Percentiles rank a stretch among this genome's conserved stretches.
phyloP scores from a whole-genome alignment of 176 grass and related monocot species.

The Cenchrus fungigraminus region DNA sequence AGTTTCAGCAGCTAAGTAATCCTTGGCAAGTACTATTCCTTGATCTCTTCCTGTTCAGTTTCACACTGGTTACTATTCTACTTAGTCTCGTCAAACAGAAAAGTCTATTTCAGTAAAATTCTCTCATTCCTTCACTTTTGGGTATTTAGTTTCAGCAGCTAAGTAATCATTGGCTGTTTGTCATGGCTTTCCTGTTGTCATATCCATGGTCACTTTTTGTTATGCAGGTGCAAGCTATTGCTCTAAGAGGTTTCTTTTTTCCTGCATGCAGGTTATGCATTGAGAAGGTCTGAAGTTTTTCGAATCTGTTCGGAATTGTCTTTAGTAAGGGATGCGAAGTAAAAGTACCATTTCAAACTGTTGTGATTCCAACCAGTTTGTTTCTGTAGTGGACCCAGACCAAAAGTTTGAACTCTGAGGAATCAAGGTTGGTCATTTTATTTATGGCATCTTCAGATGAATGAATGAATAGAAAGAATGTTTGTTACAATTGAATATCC shows the following conservation, averaged over 20 bases:
- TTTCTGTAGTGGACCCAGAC: not conserved
- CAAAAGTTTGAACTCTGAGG: not conserved
- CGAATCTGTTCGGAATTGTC: not conserved
- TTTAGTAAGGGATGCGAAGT: slow-evolving; percentile 17
- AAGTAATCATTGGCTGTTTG: not conserved
- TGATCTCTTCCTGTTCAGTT: not conserved
- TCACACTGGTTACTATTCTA: not conserved
- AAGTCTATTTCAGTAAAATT: not conserved
- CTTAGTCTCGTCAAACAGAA: not conserved
- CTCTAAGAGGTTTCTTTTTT: not conserved
- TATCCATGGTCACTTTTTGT: not conserved
- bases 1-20: too few species aligned
- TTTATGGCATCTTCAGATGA: slow-evolving; percentile 28
- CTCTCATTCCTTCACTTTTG: not conserved
- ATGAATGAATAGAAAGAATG: not conserved
- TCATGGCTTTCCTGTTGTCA: not conserved
- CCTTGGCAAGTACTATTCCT: too few species aligned
- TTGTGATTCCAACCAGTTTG: not conserved
- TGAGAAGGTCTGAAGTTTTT: slow-evolving; percentile 8
- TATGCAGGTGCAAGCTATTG: not conserved
- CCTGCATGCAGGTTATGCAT: slow-evolving; percentile 10
- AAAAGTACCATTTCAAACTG: slow-evolving; percentile 9
- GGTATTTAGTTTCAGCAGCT: not conserved
- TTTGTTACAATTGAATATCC: not conserved
- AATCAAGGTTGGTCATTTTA: slow-evolving; percentile 15